phyloP scores from a whole-genome alignment of 148 eudicot genomes.

The Amaranthus cruentus region DNA sequence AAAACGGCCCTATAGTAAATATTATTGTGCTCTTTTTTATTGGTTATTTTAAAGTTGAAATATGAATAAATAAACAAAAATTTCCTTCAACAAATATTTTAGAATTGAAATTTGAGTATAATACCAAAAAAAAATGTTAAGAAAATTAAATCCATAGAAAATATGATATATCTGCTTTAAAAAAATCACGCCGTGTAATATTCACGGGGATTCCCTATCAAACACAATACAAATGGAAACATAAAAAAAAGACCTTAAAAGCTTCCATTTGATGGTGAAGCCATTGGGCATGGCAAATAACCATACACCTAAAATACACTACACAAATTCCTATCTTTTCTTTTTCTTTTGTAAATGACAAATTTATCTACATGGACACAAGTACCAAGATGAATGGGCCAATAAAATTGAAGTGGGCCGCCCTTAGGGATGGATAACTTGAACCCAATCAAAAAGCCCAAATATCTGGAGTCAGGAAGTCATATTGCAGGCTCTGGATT shows the following conservation, averaged over 20 bases:
- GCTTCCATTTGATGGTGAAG: conserved; percentile 21
- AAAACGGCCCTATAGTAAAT: no score
- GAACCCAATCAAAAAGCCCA: background rate
- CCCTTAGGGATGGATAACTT: background rate
- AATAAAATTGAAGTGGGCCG: background rate
- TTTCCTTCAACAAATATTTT: no score
- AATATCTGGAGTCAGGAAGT: conserved; percentile 27
- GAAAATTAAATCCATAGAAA: background rate
- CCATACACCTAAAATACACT: conserved; percentile 21
- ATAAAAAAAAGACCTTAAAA: background rate
- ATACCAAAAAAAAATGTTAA: no score
- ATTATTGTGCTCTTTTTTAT: no score
- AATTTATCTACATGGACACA: conserved; percentile 32
- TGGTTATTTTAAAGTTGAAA: no score
- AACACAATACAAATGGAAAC: conserved; percentile 12
- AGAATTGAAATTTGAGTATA: no score
- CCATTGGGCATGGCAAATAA: conserved; percentile 31
- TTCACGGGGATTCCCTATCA: conserved; percentile 46
- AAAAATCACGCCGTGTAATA: conserved; percentile 49
- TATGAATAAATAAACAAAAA: no score
- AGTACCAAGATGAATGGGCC: conserved; percentile 1
- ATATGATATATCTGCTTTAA: background rate
- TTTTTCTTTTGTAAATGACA: conserved; percentile 4
- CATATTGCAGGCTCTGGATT: conserved; percentile 32
- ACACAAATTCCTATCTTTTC: background rate